These are phyloP conservation scores for Wickerhamomyces sp. DNA, from an alignment of 1,139 yeast genomes.

Conservation along the genomic window DNA sequence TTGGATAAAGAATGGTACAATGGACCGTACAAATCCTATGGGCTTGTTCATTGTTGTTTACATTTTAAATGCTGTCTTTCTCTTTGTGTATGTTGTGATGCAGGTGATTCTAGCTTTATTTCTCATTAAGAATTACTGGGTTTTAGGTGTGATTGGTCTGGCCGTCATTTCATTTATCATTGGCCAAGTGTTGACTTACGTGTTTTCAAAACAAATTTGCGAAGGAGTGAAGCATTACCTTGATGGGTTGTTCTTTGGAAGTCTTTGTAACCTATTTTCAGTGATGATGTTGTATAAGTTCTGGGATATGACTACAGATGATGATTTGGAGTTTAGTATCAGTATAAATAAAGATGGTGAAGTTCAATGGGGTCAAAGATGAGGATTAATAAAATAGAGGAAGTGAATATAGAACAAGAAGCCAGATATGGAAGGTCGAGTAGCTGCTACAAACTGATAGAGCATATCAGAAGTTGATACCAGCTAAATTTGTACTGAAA, in stretches of 20 bases:
- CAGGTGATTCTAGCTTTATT: slow-evolving; percentile 68
- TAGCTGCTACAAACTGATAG: too few species aligned
- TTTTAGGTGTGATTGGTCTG: slow-evolving; percentile 70
- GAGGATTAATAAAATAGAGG: too few species aligned
- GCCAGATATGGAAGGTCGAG: too few species aligned
- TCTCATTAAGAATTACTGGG: slow-evolving; percentile 77
- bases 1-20: slow-evolving; percentile 42
- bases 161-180: slow-evolving; percentile 71
- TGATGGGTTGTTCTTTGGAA: slow-evolving; percentile 85
- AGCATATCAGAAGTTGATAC: too few species aligned
- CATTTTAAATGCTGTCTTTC: slow-evolving; percentile 61
- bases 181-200: slow-evolving; percentile 75
- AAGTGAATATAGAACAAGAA: too few species aligned
- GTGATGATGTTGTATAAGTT: slow-evolving; percentile 93
- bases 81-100: slow-evolving; percentile 58
- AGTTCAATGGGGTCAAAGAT: slow-evolving; percentile 19
- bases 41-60: slow-evolving; percentile 67
- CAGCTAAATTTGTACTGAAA: not conserved
- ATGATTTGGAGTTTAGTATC: slow-evolving; percentile 89
- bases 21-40: slow-evolving; percentile 44
- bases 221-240: slow-evolving; percentile 72
- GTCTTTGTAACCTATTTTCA: slow-evolving; percentile 72
- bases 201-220: slow-evolving; percentile 62
- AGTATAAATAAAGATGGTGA: slow-evolving; percentile 32
- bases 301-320: slow-evolving; percentile 96